Base-by-base conservation (phyloP, 1,139 yeast genomes). In the Candida glucosophila region DNA sequence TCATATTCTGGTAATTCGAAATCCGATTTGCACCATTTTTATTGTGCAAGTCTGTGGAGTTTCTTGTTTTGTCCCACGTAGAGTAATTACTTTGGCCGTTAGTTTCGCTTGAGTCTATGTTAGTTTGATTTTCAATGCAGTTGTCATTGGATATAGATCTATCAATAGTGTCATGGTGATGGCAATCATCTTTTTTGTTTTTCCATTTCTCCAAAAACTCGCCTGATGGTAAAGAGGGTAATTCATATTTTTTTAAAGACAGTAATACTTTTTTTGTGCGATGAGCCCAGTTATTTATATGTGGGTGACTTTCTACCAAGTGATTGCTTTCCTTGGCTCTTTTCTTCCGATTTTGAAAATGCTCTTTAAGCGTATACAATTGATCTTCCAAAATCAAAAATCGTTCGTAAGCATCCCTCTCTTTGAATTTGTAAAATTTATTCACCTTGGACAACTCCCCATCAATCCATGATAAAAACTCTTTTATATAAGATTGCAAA, bases 381-480 rank as follows among this genome's bases (percentile, higher is more conserved):
- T 82, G 94, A 36, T 73, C 81, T 39, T 79, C 81, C 13, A 83
- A 46, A 6, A 77, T 46, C 10, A 74, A 51, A 38, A 70, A 77
- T 33, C 88, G 57, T 30, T 73, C 73, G 24, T 73, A 63, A 0
- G 69, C 73, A 21, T 73, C 78, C 17, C 60, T 59, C 41, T 81
- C 92, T 39, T 67, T 73, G 22, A 66, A 72, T 23, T 47, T 54
- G 46, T 67, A 82, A 43, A 82, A 82, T 1, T 22, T 30, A 25
- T 80, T 76, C 7, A 82, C 78, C 43, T 76, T 79, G 3, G 26
- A 32, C 13, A 77, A 56, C 43, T 82, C 76, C 0, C 39, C 31
- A 28, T 78, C 75, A 4, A 81, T 58, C 92, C 92, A 82, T 2
- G 39, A 44, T 11, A 60, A 36, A 36, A 82, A 83, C 20, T 66